Evolutionary conservation across 345 rosid species (phyloP), one percentile per base, ranked within the genome.

Genomic region (Cardamine chenopodiifolia): DNA sequence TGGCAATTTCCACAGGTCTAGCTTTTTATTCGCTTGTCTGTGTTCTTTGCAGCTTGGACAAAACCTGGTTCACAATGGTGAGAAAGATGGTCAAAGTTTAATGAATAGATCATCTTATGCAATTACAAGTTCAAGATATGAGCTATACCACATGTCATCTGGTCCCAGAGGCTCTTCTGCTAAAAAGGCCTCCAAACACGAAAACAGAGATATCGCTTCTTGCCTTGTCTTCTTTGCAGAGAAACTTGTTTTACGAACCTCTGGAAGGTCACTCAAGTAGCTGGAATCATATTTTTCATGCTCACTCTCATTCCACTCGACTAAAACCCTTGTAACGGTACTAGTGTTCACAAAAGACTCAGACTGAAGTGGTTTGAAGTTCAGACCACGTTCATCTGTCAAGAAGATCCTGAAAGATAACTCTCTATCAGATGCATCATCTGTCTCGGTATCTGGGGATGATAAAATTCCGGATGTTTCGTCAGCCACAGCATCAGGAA

Each of bases 91-190:
- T 61, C 48, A 78, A 50, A 20, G 11, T 26, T 49, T 50, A 52
- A 31, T 14, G 32, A 26, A 34, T 55, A 17, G 19, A 68, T 75
- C 57, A 53, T 20, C 26, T 31, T 6, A 22, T 48, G 55, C 53
- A 6, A 45, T 55, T 22, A 47, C 28, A 29, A 55, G n/a, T 70
- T 70, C 53, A 47, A 35, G 76, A 5, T 26, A 56, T 15, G 17
- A 77, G 49, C 70, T 78, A 64, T 78, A 92, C 99, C 99, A 95
- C 99, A 95, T 95, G 73, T 92, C 99, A 74, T 95, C 92, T 18
- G 97, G 99, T 70, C 96, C 99, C 5, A 92, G 82, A 34, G 99
- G 99, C 62, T 95, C 99, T 78, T 95, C 99, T 42, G 89, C 90
- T 88, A 95, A 76, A 82, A 92, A 92, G 28, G 97, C 99, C 73